phyloP scores from a whole-genome alignment of 805 yeast species.

The Candida nitratophila region DNA sequence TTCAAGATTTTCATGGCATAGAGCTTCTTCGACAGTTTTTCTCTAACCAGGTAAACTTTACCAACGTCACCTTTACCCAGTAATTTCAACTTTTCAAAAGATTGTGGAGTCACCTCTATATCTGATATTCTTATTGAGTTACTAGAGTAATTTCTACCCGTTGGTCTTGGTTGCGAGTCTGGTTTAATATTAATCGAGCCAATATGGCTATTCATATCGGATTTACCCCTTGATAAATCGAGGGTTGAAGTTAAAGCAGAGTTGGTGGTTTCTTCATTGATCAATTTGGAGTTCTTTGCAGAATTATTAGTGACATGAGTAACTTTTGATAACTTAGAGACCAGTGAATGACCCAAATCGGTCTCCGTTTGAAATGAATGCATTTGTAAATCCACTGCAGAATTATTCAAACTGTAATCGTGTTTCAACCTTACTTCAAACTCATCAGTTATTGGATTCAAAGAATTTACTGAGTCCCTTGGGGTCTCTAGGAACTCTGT shows the following conservation, averaged over 20 bases:
- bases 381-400: conserved; percentile 14
- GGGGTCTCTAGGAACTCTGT: background rate
- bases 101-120: conserved; percentile 77
- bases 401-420: conserved; percentile 24
- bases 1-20: conserved; percentile 91
- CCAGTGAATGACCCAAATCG: background rate
- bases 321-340: background rate
- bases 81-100: conserved; percentile 84
- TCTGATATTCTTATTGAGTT: conserved; percentile 67
- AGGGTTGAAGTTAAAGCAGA: background rate
- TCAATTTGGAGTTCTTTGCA: background rate
- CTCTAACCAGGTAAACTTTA: conserved; percentile 86
- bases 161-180: conserved; percentile 7
- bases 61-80: conserved; percentile 98
- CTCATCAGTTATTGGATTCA: conserved; percentile 15
- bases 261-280: background rate
- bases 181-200: conserved; percentile 25
- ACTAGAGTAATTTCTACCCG: conserved; percentile 59
- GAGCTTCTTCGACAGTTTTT: conserved; percentile 62
- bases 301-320: background rate
- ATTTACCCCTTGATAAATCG: background rate
- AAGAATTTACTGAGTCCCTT: conserved; percentile 1
- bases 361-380: conserved; percentile 1
- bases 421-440: conserved; percentile 24
- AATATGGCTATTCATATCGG: conserved; percentile 23